These are phyloP conservation scores for Parascedosporium putredinis DNA, from an alignment of 2,329 filamentous ascomycete species.

Conservation along the genomic window DNA sequence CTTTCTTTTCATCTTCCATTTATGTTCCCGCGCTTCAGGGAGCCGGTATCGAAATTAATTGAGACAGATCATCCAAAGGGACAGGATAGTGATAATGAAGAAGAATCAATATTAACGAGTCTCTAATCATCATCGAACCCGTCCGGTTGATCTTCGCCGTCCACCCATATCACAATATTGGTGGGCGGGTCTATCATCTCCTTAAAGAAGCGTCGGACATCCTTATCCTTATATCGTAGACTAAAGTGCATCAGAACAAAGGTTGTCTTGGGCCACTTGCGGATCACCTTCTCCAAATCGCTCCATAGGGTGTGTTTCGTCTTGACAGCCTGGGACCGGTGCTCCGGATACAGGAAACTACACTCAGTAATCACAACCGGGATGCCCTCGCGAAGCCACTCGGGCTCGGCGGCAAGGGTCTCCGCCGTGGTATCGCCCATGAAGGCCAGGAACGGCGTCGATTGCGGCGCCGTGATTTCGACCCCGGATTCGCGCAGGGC, in stretches of 20 bases:
- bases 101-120: neutral
- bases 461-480: constrained; percentile 28
- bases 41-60: too few relatives aligned
- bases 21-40: too few relatives aligned
- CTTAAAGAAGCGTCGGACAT: constrained; percentile 30
- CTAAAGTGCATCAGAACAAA: constrained; percentile 40
- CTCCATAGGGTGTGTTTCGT: constrained; percentile 38
- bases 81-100: too few relatives aligned
- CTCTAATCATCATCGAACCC: neutral
- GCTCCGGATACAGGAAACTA: constrained; percentile 33
- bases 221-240: constrained; percentile 30
- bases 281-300: constrained; percentile 32
- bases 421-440: constrained; percentile 34
- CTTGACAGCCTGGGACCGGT: constrained; percentile 30
- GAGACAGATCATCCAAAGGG: too few relatives aligned
- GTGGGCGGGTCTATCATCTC: constrained; percentile 25
- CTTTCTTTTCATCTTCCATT: too few relatives aligned
- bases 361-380: constrained; percentile 39
- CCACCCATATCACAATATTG: constrained; percentile 38
- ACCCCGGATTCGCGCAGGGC: constrained; percentile 25
- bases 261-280: constrained; percentile 29
- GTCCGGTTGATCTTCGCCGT: constrained; percentile 21
- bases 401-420: constrained; percentile 26
- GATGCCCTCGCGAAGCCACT: constrained; percentile 28
- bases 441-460: constrained; percentile 33